A percentile compares a stretch with the other conserved stretches of the same genome.
These are phyloP conservation scores for Schoenoplectus triqueter DNA, from an alignment of 202 grass and related monocot species.

Conservation along the genomic window DNA sequence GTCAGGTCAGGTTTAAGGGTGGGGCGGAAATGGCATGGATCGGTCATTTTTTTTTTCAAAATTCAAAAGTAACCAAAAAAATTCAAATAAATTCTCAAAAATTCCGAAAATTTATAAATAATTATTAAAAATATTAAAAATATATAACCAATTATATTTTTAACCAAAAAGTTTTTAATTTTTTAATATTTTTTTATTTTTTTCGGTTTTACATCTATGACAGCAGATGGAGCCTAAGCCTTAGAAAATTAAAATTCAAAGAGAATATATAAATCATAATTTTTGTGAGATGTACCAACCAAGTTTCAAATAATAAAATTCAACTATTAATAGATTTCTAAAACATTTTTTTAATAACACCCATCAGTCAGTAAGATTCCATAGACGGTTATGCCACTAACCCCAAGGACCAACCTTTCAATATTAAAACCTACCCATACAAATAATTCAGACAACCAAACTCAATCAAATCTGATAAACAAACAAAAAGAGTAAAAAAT, in stretches of 20 bases:
- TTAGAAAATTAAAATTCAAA: not conserved
- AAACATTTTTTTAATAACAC: constrained; percentile 16
- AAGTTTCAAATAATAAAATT: not conserved
- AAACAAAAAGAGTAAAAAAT: not conserved
- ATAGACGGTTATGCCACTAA: constrained; percentile 39
- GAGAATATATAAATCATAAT: not conserved
- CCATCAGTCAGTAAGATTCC: constrained; percentile 40
- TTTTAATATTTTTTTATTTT: too few relatives aligned
- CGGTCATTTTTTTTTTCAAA: too few relatives aligned
- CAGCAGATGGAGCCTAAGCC: not conserved
- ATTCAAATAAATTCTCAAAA: too few relatives aligned
- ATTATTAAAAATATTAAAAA: too few relatives aligned
- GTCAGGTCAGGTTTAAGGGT: too few relatives aligned
- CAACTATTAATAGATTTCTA: not conserved
- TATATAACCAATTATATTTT: too few relatives aligned
- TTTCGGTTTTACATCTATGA: not conserved
- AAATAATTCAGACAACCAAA: constrained; percentile 31
- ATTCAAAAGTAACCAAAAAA: too few relatives aligned
- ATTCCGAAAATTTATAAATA: too few relatives aligned
- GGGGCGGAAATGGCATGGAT: too few relatives aligned
- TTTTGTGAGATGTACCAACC: too few relatives aligned
- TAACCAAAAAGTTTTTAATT: too few relatives aligned
- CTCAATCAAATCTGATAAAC: constrained; percentile 33
- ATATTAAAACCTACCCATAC: constrained; percentile 1
- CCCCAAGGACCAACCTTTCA: constrained; percentile 16